Evolutionary conservation across 768 basidiomycete genomes (phyloP).

Genomic region (Termitomyces eurrhizus): DNA sequence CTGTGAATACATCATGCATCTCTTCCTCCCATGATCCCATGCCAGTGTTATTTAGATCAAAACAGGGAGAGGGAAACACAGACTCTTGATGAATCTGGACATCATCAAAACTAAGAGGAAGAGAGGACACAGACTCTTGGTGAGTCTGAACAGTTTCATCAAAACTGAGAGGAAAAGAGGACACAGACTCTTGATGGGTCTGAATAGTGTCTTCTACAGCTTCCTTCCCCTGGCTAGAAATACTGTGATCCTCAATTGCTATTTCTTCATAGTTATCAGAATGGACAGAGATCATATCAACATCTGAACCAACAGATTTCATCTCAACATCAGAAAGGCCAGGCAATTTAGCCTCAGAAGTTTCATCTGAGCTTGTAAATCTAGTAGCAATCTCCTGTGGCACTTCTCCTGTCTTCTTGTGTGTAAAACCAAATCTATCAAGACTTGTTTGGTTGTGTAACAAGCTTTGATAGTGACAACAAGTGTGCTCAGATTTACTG

Average conservation of each 20-base stretch:
- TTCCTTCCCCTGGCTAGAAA: not conserved
- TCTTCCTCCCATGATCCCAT: not conserved
- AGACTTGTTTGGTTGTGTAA: not conserved
- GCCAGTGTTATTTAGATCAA: not conserved
- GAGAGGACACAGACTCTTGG: not conserved
- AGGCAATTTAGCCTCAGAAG: not conserved
- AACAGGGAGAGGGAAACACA: not conserved
- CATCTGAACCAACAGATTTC: not conserved
- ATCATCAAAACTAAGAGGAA: not conserved
- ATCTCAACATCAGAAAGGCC: not conserved
- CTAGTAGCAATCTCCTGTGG: too few species aligned
- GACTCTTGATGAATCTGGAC: not conserved
- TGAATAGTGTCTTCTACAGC: not conserved
- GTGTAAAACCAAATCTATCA: not conserved
- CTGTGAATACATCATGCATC: not conserved
- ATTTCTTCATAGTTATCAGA: not conserved
- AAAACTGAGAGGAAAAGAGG: not conserved
- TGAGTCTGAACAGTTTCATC: not conserved
- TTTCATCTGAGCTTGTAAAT: not conserved
- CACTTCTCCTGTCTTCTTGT: not conserved
- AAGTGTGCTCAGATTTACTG: not conserved
- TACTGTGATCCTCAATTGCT: not conserved
- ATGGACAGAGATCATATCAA: not conserved
- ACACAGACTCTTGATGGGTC: not conserved
- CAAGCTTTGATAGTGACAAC: not conserved